Base-by-base conservation (phyloP, 345 rosid genomes). In the Lepidium africanum region DNA sequence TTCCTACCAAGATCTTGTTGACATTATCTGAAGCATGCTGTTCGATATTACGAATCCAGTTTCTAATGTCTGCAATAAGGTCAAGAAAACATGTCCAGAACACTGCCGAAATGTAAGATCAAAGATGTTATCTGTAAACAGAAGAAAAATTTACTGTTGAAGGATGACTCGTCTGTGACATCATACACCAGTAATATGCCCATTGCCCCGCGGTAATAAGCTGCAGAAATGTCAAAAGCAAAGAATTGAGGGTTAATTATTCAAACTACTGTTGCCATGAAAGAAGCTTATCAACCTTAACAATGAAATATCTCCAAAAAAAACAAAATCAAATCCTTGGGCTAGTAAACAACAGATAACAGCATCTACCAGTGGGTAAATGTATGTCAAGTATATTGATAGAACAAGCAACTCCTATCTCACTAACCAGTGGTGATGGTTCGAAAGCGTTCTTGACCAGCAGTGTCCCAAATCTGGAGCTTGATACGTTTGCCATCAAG, bases 21-120 rank as follows among this genome's bases (percentile, higher is more conserved):
- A 94, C 99, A 77, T 94, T 94, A 74, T 94, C 97, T 11, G 99
- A 94, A 62, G 99, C 99, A 65, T 94, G 99, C 57, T 94, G 97
- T 77, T 94, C 97, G 60, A 94, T 94, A 75, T 94, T 94, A 79
- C 97, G 96, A 77, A 94, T 94, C 99, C 99, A 94, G 79, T 91
- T 94, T 80, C 91, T 83, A 65, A 91, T 94, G 74, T 94, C 99
- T 94, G 95, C 74, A 81, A 76, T 35, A 59, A 47, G 21, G 52
- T 46, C 13, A 65, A 74, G 41, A 73, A 32, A 79, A 50, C 30
- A 59, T n/a, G 55, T 54, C 40, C 16, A 61, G 42, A 69, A 76
- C 61, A 62, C 41, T n/a, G 30, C 43, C 61, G 35, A 58, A 51
- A 25, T 21, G 12, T 56, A 53, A 43, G 35, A 52, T 49, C 43